A percentile compares a stretch with the other conserved stretches of the same genome.
phyloP scores from a whole-genome alignment of 2,329 filamentous ascomycete species.

The Xylariaceae sp. region DNA sequence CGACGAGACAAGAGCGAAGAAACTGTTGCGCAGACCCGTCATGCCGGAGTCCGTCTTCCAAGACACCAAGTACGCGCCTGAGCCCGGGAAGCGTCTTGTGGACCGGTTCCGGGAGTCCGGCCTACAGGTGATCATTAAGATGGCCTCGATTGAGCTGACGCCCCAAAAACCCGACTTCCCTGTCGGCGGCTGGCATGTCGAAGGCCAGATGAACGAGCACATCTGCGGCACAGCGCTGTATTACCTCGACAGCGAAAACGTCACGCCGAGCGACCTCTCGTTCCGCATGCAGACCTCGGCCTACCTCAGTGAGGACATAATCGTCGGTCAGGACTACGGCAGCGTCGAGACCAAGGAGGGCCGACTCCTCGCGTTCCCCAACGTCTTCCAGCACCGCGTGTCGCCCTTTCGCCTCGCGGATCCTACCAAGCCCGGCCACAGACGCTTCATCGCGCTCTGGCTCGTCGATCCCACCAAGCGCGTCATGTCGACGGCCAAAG shows the following conservation, averaged over 20 bases:
- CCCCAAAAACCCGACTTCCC: conserved; percentile 49
- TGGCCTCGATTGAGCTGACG: conserved; percentile 55
- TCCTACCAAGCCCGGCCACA: conserved; percentile 47
- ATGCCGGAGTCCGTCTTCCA: conserved; percentile 18
- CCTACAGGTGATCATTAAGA: conserved; percentile 60
- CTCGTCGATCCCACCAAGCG: conserved; percentile 53
- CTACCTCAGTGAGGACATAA: conserved; percentile 1
- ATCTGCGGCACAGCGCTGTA: conserved; percentile 17
- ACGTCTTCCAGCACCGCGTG: conserved; percentile 39
- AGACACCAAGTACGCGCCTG: conserved; percentile 8
- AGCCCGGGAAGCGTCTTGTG: conserved; percentile 11
- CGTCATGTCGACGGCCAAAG: conserved; percentile 38
- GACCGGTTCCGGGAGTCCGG: conserved; percentile 31
- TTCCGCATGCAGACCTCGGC: conserved; percentile 36
- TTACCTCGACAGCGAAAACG: conserved; percentile 34
- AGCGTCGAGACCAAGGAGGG: conserved; percentile 18
- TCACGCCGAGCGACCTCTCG: conserved; percentile 50
- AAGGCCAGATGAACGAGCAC: conserved; percentile 16
- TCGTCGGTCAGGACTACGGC: conserved; percentile 17
- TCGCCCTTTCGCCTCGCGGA: conserved; percentile 47
- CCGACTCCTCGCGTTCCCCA: conserved; percentile 21
- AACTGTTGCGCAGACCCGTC: conserved; percentile 10
- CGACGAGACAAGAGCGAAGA: conserved; percentile 13
- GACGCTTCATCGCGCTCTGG: conserved; percentile 57
- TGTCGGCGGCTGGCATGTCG: conserved; percentile 27